These are phyloP conservation scores for Chlorophyllum brunneum DNA, from an alignment of 768 basidiomycete species.

Conservation along the genomic window DNA sequence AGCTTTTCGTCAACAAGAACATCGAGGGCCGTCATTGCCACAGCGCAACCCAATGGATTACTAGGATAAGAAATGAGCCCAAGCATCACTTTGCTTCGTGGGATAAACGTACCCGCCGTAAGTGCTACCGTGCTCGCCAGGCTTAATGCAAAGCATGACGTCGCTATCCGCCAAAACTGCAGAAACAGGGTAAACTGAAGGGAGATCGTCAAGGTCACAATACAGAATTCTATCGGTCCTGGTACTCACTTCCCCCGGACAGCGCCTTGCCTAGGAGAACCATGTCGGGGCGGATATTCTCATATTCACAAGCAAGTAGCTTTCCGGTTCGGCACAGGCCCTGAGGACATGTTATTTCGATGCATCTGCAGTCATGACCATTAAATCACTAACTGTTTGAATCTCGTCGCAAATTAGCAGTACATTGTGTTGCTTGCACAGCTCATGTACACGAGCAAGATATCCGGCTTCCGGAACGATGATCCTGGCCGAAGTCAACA, in stretches of 20 bases:
- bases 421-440: constrained; percentile 92
- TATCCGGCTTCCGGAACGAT: constrained; percentile 91
- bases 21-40: constrained; percentile 85
- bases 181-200: constrained; percentile 89
- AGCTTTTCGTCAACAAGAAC: constrained; percentile 90
- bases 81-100: neutral
- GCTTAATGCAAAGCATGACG: constrained; percentile 92
- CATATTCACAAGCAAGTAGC: constrained; percentile 89
- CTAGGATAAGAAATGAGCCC: constrained; percentile 30
- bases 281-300: constrained; percentile 85
- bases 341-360: constrained; percentile 27
- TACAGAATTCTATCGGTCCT: neutral
- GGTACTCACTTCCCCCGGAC: constrained; percentile 79
- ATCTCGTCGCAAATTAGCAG: constrained; percentile 98
- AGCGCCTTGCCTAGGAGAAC: constrained; percentile 94
- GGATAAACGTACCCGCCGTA: constrained; percentile 78
- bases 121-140: constrained; percentile 95
- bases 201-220: neutral
- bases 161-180: constrained; percentile 88
- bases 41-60: constrained; percentile 95
- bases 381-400: constrained; percentile 65
- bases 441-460: constrained; percentile 64
- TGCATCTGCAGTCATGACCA: neutral
- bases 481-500: constrained; percentile 49
- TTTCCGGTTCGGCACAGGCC: constrained; percentile 92